A percentile compares a stretch with the other conserved stretches of the same genome.
Conservation (phyloP, 345 rosid species). For the Barbarea vulgaris region DNA sequence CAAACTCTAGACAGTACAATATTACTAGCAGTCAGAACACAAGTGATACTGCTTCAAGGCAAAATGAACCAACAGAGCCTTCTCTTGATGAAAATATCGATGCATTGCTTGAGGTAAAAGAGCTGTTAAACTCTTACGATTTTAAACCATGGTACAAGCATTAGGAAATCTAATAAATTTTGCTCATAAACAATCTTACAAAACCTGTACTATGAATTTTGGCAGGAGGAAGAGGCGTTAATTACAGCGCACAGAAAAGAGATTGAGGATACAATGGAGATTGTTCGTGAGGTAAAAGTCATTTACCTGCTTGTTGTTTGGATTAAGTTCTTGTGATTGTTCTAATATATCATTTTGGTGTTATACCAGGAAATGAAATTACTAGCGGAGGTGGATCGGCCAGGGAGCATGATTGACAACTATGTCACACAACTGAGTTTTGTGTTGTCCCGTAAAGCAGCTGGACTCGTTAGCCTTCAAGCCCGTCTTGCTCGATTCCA, state of each 20-base stretch:
- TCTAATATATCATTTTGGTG: not conserved
- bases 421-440: slow-evolving; percentile 87
- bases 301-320: not conserved
- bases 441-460: slow-evolving; percentile 97
- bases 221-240: slow-evolving; percentile 92
- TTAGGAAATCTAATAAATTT: not conserved
- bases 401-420: slow-evolving; percentile 94
- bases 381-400: slow-evolving; percentile 89
- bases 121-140: not conserved
- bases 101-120: slow-evolving; percentile 82
- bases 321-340: not conserved
- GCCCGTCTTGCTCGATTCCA: slow-evolving; percentile 97
- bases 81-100: slow-evolving; percentile 66
- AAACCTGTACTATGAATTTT: not conserved
- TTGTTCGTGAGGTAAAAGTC: slow-evolving; percentile 84
- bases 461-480: slow-evolving; percentile 85
- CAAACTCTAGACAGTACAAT: slow-evolving; percentile 50
- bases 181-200: not conserved
- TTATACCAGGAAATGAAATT: slow-evolving; percentile 85
- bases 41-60: slow-evolving; percentile 49
- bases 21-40: slow-evolving; percentile 41
- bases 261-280: slow-evolving; percentile 99
- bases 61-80: slow-evolving; percentile 45
- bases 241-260: slow-evolving; percentile 94
- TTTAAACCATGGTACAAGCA: not conserved